A percentile compares a stretch with the other conserved stretches of the same genome.
Conservation (phyloP, 495 filamentous ascomycete species). For the Hypoxylon rickii region DNA sequence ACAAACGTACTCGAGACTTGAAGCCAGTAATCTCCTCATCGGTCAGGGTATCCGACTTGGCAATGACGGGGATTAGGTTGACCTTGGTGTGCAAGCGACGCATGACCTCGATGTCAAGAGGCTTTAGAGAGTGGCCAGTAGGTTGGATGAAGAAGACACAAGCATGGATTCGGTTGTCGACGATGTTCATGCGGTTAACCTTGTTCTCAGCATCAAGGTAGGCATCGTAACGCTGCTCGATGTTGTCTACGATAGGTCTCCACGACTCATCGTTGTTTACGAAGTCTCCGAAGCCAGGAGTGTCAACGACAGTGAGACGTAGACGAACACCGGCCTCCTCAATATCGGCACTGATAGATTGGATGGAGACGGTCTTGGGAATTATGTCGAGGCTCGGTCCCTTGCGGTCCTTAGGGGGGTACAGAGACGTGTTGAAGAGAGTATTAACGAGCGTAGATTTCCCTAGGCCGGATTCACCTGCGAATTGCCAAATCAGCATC, state of each 20-base stretch:
- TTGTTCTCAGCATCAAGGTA: constrained; percentile 99
- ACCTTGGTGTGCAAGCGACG: constrained; percentile 98
- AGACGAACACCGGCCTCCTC: constrained; percentile 99
- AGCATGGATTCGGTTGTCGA: constrained; percentile 97
- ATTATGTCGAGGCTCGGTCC: constrained; percentile 96
- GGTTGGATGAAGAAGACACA: constrained; percentile 99
- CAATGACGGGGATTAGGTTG: constrained; percentile 98
- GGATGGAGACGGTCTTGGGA: constrained; percentile 98
- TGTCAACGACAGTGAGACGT: constrained; percentile 95
- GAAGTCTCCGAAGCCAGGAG: constrained; percentile 97
- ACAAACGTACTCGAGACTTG: constrained; percentile 82
- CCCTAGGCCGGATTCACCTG: constrained; percentile 98
- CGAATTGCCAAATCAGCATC: constrained; percentile 17
- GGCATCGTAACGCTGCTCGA: constrained; percentile 97
- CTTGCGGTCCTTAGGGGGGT: constrained; percentile 97
- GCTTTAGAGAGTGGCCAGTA: constrained; percentile 98
- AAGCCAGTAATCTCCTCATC: constrained; percentile 93
- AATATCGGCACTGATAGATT: constrained; percentile 98
- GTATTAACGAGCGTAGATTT: constrained; percentile 99
- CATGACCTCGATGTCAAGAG: constrained; percentile 99
- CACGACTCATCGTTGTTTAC: constrained; percentile 99
- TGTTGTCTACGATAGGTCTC: constrained; percentile 98
- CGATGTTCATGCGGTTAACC: constrained; percentile 99
- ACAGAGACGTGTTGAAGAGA: constrained; percentile 98
- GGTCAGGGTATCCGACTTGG: constrained; percentile 96